Evolutionary conservation across 1,284 basidiomycete genomes (phyloP), one percentile per base, ranked within the genome.

Genomic region (Fomitopsis schrenkii): DNA sequence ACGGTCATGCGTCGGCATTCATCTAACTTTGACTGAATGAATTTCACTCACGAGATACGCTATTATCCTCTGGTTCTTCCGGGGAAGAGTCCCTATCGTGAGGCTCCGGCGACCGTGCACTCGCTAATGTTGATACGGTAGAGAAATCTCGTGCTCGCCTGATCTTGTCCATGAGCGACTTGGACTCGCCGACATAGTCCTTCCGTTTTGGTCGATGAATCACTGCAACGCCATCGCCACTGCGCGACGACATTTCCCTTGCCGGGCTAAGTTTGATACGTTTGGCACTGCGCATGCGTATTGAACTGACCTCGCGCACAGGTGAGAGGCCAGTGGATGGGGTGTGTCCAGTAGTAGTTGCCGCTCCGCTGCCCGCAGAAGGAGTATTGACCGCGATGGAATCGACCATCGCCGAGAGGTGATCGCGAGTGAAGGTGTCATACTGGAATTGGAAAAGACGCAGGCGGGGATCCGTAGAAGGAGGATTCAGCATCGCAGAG

Each of bases 351-450:
- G 73, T 76, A 5, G 79, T 79, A 2, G 71, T 75, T 22, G 71
- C 65, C 30, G 73, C 72, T 1, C 68, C 71, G 55, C 75, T 81
- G 12, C 72, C 76, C 38, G 81, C 86, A 22, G 88, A 87, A 0
- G 87, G 86, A 0, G 90, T 88, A 64, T 91, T 90, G 44, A 91
- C 80, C 26, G 88, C 92, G 65, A 95, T 94, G 12, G 89, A 94
- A 68, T 97, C 94, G 1, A 95, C 93, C 73, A 98, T 84, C 1
- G 91, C 93, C 1, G 92, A 93, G 55, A 98, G 84, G 72, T 97
- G 93, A 48, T 96, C 91, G 41, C 94, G 86, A 2, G 95, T 97
- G 71, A 91, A 94, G 0, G 95, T 96, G 74, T 98, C 95, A 72
- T 97, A 97, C 63, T 93, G 87, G 64, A 94, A 92, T 68, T 94